Evolutionary conservation across 805 yeast genomes (phyloP).

Genomic region (Kazachstania bromeliacearum): DNA sequence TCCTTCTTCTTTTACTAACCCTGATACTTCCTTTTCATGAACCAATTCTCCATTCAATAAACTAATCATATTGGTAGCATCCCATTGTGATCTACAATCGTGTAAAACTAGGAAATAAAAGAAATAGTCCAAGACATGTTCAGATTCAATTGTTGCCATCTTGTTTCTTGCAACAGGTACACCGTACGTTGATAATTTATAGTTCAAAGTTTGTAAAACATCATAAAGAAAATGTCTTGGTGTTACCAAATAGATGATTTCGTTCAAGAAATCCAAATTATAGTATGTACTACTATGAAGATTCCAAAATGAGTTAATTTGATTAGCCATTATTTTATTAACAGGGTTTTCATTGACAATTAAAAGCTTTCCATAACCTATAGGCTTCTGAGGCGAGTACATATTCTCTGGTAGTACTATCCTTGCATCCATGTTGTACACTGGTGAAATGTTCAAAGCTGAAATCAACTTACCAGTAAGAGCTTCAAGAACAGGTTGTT

Average conservation of each 20-base stretch:
- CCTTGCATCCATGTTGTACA: constrained; percentile 24
- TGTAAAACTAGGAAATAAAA: constrained; percentile 25
- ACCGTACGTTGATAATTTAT: constrained; percentile 19
- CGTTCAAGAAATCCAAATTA: constrained; percentile 25
- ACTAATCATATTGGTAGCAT: constrained; percentile 17
- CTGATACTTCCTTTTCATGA: not conserved
- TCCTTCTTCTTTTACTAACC: constrained; percentile 1
- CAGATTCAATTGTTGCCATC: constrained; percentile 15
- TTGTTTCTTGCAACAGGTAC: constrained; percentile 19
- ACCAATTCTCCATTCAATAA: constrained; percentile 12
- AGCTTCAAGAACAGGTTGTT: constrained; percentile 19
- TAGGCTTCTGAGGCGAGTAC: constrained; percentile 23
- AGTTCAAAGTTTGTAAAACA: constrained; percentile 20
- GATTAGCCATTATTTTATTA: constrained; percentile 27
- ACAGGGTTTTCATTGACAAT: constrained; percentile 25
- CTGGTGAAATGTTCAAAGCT: constrained; percentile 17
- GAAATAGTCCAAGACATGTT: constrained; percentile 22
- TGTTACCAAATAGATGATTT: constrained; percentile 21
- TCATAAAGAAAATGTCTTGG: constrained; percentile 23
- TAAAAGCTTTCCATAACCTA: constrained; percentile 18
- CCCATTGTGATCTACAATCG: constrained; percentile 20
- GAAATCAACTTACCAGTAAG: constrained; percentile 18
- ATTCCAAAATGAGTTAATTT: constrained; percentile 30
- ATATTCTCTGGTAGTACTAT: constrained; percentile 15
- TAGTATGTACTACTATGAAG: constrained; percentile 30